Evolutionary conservation across 768 basidiomycete genomes (phyloP).

Genomic region (Pseudohyphozyma bogoriensis): DNA sequence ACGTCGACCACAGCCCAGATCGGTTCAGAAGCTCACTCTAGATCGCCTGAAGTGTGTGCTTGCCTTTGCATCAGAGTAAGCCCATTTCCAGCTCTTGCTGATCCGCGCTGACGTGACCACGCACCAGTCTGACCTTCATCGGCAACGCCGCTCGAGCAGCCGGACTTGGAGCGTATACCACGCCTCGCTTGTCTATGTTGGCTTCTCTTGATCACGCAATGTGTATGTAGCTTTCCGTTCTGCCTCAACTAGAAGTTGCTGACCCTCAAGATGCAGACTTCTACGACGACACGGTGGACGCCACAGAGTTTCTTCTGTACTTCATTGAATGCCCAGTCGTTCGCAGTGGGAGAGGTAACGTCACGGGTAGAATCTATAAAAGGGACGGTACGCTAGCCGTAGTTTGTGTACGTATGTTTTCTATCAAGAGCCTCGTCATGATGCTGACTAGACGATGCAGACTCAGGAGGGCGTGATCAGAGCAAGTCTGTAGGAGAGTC

Average conservation of each 20-base stretch:
- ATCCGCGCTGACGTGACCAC: neutral
- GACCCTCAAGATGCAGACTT: constrained; percentile 9
- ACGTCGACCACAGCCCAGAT: neutral
- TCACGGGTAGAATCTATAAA: constrained; percentile 29
- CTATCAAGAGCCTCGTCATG: too few relatives aligned
- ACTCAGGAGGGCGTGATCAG: too few relatives aligned
- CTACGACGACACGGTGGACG: constrained; percentile 25
- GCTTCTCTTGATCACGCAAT: constrained; percentile 25
- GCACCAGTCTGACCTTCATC: constrained; percentile 22
- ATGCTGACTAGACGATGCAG: too few relatives aligned
- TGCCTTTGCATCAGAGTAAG: constrained; percentile 26
- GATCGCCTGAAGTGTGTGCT: constrained; percentile 17
- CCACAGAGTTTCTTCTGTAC: constrained; percentile 30
- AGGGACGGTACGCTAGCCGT: constrained; percentile 29
- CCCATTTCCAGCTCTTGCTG: neutral
- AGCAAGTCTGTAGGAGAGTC: too few relatives aligned
- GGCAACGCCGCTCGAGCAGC: constrained; percentile 24
- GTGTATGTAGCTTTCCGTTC: neutral
- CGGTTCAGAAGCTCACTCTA: neutral
- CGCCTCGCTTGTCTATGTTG: constrained; percentile 29
- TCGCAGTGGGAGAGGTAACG: constrained; percentile 25
- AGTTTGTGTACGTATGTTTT: too few relatives aligned
- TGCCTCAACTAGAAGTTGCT: too few relatives aligned
- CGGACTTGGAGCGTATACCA: constrained; percentile 18
- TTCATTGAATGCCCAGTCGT: constrained; percentile 27